These are phyloP conservation scores for Trichoderma afroharzianum DNA, from an alignment of 2,329 filamentous ascomycete genomes.

Conservation along the genomic window DNA sequence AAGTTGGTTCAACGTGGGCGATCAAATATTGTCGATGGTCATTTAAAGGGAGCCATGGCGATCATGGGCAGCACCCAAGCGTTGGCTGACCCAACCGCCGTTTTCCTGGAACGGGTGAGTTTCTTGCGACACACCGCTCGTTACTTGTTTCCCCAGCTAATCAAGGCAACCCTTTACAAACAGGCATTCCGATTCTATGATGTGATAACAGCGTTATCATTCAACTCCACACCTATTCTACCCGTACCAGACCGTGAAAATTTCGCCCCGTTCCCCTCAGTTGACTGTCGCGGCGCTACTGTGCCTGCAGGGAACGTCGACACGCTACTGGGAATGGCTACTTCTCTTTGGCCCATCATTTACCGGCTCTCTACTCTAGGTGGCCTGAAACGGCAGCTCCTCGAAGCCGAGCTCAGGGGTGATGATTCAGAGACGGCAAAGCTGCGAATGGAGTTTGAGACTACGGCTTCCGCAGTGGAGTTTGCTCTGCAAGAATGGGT, in stretches of 20 bases:
- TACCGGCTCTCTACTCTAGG: slow-evolving; percentile 56
- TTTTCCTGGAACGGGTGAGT: slow-evolving; percentile 57
- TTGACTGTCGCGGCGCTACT: slow-evolving; percentile 41
- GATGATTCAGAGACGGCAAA: slow-evolving; percentile 44
- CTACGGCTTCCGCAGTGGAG: slow-evolving; percentile 53
- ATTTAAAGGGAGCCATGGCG: slow-evolving; percentile 59
- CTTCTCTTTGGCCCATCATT: slow-evolving; percentile 61
- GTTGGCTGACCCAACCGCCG: slow-evolving; percentile 47
- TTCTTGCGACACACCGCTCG: background rate
- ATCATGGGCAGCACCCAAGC: slow-evolving; percentile 51
- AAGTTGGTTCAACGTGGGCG: slow-evolving; percentile 61
- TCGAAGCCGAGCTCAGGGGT: slow-evolving; percentile 40
- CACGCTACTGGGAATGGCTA: slow-evolving; percentile 58
- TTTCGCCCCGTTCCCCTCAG: slow-evolving; percentile 44
- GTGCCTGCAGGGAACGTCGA: slow-evolving; percentile 53
- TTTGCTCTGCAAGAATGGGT: slow-evolving; percentile 53
- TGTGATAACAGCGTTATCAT: slow-evolving; percentile 60
- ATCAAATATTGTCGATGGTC: slow-evolving; percentile 58
- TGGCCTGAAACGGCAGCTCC: slow-evolving; percentile 50
- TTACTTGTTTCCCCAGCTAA: background rate
- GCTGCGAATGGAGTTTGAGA: slow-evolving; percentile 48
- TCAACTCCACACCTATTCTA: slow-evolving; percentile 55
- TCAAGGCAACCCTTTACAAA: slow-evolving; percentile 23
- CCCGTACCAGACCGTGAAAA: slow-evolving; percentile 45
- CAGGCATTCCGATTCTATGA: slow-evolving; percentile 65